Conservation (phyloP, 257 asterid genomes). For the Parsonsia alboflavescens region DNA sequence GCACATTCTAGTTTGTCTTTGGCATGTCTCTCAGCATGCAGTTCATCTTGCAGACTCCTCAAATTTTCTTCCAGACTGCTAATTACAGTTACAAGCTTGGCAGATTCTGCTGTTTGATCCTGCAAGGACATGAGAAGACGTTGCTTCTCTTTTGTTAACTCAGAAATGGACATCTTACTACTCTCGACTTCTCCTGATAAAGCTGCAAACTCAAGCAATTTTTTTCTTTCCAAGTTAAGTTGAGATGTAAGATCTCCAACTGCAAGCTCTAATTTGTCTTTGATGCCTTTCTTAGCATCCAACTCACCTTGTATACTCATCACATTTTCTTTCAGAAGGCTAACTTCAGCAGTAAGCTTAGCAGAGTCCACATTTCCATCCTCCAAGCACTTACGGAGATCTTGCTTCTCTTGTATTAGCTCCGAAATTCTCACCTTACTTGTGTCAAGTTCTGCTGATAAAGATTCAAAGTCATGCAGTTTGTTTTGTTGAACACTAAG, state of each 20-base stretch:
- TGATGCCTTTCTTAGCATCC: conserved; percentile 38
- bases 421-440: conserved; percentile 38
- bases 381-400: conserved; percentile 37
- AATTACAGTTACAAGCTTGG: conserved; percentile 52
- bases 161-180: conserved; percentile 37
- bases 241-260: conserved; percentile 51
- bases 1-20: conserved; percentile 48
- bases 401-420: conserved; percentile 51
- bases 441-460: conserved; percentile 36
- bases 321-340: conserved; percentile 43
- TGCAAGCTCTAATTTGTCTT: conserved; percentile 44
- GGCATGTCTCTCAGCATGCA: conserved; percentile 38
- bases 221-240: conserved; percentile 39
- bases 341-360: conserved; percentile 54
- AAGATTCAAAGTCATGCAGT: conserved; percentile 27
- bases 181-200: conserved; percentile 52
- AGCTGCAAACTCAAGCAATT: conserved; percentile 29
- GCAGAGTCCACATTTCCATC: conserved; percentile 44
- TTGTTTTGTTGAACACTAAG: conserved; percentile 38
- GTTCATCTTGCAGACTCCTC: conserved; percentile 42
- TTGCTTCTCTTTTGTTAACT: conserved; percentile 50
- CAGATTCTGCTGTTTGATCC: conserved; percentile 48
- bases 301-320: conserved; percentile 42
- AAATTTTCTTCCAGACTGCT: conserved; percentile 41
- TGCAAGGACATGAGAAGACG: conserved; percentile 39